Percentiles rank a stretch among this genome's conserved stretches.
phyloP scores from a whole-genome alignment of 2,329 filamentous ascomycete genomes.

The Claviceps humidiphila region DNA sequence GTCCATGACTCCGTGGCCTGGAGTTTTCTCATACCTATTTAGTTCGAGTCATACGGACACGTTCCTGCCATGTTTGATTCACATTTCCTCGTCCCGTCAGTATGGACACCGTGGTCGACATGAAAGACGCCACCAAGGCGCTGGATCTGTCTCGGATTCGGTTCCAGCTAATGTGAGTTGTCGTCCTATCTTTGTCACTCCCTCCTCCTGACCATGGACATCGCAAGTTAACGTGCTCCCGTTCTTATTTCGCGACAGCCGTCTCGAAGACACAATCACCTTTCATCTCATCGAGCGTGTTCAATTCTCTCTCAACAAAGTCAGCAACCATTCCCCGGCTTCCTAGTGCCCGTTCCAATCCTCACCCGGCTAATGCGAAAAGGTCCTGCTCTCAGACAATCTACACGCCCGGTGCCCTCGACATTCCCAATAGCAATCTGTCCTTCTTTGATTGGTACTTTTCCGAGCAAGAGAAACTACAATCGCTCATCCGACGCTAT shows the following conservation, averaged over 20 bases:
- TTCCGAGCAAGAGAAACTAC: constrained; percentile 74
- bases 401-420: constrained; percentile 68
- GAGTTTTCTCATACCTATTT: too few relatives aligned
- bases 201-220: not conserved
- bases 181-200: not conserved
- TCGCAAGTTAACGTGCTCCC: not conserved
- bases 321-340: constrained; percentile 8
- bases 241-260: constrained; percentile 38
- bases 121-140: constrained; percentile 71
- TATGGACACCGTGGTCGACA: constrained; percentile 87
- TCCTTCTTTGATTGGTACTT: constrained; percentile 94
- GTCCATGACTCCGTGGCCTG: too few relatives aligned
- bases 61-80: not conserved
- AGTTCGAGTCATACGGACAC: too few relatives aligned
- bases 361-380: not conserved
- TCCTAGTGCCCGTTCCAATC: not conserved
- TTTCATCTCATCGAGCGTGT: constrained; percentile 94
- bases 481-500: constrained; percentile 88
- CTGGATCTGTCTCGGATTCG: constrained; percentile 85
- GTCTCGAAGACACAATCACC: constrained; percentile 93
- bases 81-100: constrained; percentile 8
- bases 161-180: constrained; percentile 73
- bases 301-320: constrained; percentile 82
- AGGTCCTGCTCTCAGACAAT: constrained; percentile 42
- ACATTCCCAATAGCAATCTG: constrained; percentile 57